Evolutionary conservation across 768 basidiomycete species (phyloP).

Genomic region (Nidula microcarpa): DNA sequence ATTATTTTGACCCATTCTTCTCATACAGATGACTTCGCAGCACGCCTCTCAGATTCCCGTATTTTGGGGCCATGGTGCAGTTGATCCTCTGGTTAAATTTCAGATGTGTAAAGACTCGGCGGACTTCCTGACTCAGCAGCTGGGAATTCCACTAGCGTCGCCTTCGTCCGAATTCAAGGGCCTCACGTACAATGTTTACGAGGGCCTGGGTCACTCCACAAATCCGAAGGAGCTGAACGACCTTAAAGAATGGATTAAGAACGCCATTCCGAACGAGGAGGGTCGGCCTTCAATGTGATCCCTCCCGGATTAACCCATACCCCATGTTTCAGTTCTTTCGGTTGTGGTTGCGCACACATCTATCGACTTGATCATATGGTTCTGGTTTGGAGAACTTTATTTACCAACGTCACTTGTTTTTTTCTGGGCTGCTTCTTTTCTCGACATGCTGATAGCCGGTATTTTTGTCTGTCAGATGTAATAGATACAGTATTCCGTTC

Average conservation of each 20-base stretch:
- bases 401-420: no score
- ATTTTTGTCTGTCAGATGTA: no score
- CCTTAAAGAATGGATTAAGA: conserved; percentile 67
- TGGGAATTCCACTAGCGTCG: conserved; percentile 47
- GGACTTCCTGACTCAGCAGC: conserved; percentile 47
- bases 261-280: conserved; percentile 37
- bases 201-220: conserved; percentile 65
- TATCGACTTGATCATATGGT: no score
- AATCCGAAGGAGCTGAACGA: conserved; percentile 65
- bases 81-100: conserved; percentile 70
- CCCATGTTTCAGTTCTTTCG: neutral
- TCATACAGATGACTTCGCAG: conserved; percentile 53
- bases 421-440: no score
- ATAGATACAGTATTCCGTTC: no score
- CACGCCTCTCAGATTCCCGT: conserved; percentile 64
- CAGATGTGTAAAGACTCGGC: conserved; percentile 51
- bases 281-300: neutral
- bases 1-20: conserved; percentile 3
- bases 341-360: neutral
- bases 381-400: no score
- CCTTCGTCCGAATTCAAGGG: conserved; percentile 45
- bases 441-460: no score
- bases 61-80: conserved; percentile 84
- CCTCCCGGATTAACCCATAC: neutral
- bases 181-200: conserved; percentile 64